Base-by-base conservation (phyloP, 2,329 filamentous ascomycete species). In the Trichoderma atroviride region DNA sequence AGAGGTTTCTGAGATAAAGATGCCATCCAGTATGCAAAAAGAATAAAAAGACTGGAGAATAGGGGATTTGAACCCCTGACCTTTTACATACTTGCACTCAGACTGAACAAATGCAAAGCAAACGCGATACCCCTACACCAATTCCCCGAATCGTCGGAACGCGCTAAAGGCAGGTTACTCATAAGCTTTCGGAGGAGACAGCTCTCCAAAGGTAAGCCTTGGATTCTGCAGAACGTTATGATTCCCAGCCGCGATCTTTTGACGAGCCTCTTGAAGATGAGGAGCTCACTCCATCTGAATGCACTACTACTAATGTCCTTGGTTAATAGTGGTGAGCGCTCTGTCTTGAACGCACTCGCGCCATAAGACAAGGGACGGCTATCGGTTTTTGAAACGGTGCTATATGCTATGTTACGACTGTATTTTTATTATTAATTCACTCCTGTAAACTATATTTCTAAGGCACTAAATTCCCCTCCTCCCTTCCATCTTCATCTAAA, bases 81-180 rank as follows among this genome's bases (percentile, higher is more conserved):
- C 66, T 69, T 69, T 50, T 63, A 69, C 66, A 69, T 37, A 60
- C 65, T 31, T 61, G 65, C 66, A 69, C 47, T 57, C 58, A 35
- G 59, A 69, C 50, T 56, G 65, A 68, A 55, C 52, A 62, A 47
- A 69, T 69, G 66, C 66, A 63, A 69, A 69, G 66, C 66, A 57
- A 69, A 69, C 50, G 59, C 29, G 58, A 69, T 69, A 69, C 66
- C 66, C 66, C 66, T 69, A 69, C 58, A 69, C 66, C 66, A 69
- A 69, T 31, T 69, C 66, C 66, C 66, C 66, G 37, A 50, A 62
- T 50, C 31, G 22, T 50, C 40, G 27, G 6, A 53, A 16, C 50
- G 29, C 16, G 14, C 29, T 40, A n/a, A 29, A 13, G 3, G 29
- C 27, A 47, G n/a, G 5, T 58, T 4, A 3, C 10, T 37, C 10